Percentiles rank a stretch among this genome's conserved stretches.
These are phyloP conservation scores for Cyberlindnera lachancei DNA, from an alignment of 805 yeast species.

Conservation along the genomic window DNA sequence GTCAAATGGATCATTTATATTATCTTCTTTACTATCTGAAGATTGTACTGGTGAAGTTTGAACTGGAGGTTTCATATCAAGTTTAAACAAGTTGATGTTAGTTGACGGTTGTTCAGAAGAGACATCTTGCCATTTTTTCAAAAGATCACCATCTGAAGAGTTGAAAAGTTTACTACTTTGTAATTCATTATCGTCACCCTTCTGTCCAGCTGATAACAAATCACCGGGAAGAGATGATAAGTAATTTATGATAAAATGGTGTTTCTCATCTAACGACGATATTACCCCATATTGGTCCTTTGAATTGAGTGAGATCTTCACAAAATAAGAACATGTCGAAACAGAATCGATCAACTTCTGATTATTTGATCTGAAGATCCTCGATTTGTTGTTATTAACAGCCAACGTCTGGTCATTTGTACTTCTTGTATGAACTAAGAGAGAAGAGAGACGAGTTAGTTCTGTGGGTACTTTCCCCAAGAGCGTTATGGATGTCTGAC, in stretches of 20 bases:
- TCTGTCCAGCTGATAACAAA: no score
- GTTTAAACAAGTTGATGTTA: conserved; percentile 3
- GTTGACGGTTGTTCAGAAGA: neutral
- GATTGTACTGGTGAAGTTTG: conserved; percentile 13
- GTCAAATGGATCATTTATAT: conserved; percentile 20
- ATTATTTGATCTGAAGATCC: conserved; percentile 11
- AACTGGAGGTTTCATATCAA: conserved; percentile 21
- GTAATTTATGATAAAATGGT: conserved; percentile 5
- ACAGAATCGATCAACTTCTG: neutral
- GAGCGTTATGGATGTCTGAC: neutral
- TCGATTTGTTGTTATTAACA: conserved; percentile 16
- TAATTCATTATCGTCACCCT: no score
- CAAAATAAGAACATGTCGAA: conserved; percentile 7
- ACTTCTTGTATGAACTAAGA: conserved; percentile 7
- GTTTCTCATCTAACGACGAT: conserved; percentile 2
- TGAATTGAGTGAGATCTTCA: conserved; percentile 13
- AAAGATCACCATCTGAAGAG: neutral
- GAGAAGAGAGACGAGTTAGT: conserved; percentile 11
- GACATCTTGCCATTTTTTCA: neutral
- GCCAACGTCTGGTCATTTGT: conserved; percentile 2
- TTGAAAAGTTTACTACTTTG: neutral
- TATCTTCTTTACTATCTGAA: conserved; percentile 6
- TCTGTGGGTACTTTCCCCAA: conserved; percentile 8
- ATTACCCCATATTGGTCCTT: conserved; percentile 16
- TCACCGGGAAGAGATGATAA: conserved; percentile 2